Base-by-base conservation (phyloP, 2,329 filamentous ascomycete genomes). In the Cercospora janseana region DNA sequence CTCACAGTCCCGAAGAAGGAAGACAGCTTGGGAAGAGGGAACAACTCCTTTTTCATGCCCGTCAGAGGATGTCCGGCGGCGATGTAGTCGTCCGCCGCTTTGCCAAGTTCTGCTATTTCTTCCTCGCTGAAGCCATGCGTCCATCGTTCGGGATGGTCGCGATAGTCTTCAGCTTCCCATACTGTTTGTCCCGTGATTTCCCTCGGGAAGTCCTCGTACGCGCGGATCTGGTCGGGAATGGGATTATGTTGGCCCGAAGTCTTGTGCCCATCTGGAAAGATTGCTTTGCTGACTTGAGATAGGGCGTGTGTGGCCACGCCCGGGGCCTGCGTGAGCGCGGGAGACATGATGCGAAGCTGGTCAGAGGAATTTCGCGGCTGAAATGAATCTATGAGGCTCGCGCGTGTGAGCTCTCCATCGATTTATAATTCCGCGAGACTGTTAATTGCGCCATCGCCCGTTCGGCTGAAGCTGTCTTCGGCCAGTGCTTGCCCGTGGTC, bases 171-270 rank as follows among this genome's bases (percentile, higher is more conserved):
- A 3, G 78, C 77, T 45, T 78, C 75, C 87, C 87, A 93, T 18
- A 87, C 81, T 0, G 86, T 91, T 0, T 80, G 79, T 10, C 86
- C 87, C 0, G 76, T 75, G 65, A 91, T 88, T 54, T 84, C 70
- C 52, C 80, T 80, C 37, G 87, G 87, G 62, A 91, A 92, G 13
- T 78, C 76, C 0, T 78, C 74, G 66, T 88, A 92, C 0, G 85
- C 80, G 32, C 71, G 73, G 15, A 92, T 70, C 6, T 76, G 70
- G 24, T 82, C 75, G 63, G 83, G 85, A 26, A 87, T 68, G 1
- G 87, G 87, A 18, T 80, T 75, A 60, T 88, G 84, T 66, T 92
- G 87, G 28, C 87, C 87, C 0, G 85, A 79, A 15, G 83, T 85
- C 63, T 80, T 83, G 61, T 84, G 73, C 7, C 82, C 81, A 61